Conservation (phyloP, 768 basidiomycete species). For the Cytidiella melzeri region DNA sequence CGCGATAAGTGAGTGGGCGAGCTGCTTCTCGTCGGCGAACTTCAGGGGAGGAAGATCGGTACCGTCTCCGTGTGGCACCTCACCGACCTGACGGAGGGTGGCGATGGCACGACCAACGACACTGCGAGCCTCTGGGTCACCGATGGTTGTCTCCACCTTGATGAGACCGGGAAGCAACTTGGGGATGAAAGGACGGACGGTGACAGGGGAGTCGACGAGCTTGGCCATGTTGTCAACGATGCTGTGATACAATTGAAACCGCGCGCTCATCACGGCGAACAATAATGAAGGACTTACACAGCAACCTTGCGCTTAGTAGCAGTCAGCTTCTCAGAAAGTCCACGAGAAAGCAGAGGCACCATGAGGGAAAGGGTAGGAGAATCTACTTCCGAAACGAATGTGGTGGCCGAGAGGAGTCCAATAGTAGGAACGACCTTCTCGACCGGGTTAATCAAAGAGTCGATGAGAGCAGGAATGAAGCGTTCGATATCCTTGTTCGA, state of each 20-base stretch:
- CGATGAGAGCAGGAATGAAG: constrained; percentile 97
- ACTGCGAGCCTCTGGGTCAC: constrained; percentile 96
- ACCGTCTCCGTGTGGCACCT: constrained; percentile 86
- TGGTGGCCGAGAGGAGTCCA: constrained; percentile 92
- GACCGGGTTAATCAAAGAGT: constrained; percentile 96
- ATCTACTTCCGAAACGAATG: constrained; percentile 99
- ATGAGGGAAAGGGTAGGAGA: constrained; percentile 95
- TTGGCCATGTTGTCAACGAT: constrained; percentile 99
- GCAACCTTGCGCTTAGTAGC: constrained; percentile 97
- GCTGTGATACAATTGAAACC: too few species aligned
- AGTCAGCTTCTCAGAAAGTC: constrained; percentile 90
- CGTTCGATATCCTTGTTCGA: constrained; percentile 98
- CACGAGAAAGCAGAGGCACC: constrained; percentile 93
- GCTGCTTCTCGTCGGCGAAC: constrained; percentile 61
- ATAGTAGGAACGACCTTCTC: constrained; percentile 98
- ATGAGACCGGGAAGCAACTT: constrained; percentile 92
- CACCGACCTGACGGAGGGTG: constrained; percentile 92
- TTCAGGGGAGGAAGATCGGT: constrained; percentile 87
- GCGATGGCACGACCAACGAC: constrained; percentile 88
- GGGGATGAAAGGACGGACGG: constrained; percentile 95
- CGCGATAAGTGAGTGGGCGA: constrained; percentile 58
- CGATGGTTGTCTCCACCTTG: constrained; percentile 92
- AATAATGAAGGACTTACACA: constrained; percentile 81
- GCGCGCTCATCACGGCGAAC: too few species aligned
- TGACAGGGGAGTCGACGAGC: constrained; percentile 90